A percentile compares a stretch with the other conserved stretches of the same genome.
Conservation (phyloP, 1,284 basidiomycete genomes). For the Cystobasidium slooffiae region DNA sequence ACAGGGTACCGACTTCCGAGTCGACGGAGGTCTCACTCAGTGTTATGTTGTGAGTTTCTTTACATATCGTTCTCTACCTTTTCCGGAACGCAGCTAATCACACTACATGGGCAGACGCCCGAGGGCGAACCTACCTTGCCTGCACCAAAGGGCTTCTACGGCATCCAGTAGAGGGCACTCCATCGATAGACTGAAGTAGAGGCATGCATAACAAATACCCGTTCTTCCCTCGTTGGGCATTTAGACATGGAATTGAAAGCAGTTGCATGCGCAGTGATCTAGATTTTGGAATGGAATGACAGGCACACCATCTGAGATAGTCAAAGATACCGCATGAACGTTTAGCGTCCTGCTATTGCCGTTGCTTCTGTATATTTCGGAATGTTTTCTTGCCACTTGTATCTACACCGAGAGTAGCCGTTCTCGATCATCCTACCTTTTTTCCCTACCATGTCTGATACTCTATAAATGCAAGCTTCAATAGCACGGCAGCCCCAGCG, state of each 20-base stretch:
- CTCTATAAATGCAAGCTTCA: too few species aligned
- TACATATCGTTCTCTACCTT: conserved; percentile 48
- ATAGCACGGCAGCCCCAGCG: too few species aligned
- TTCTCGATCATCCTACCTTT: not conserved
- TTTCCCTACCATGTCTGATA: not conserved
- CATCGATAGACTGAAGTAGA: too few species aligned
- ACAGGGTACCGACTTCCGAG: conserved; percentile 83
- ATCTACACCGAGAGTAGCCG: not conserved
- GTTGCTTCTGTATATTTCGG: too few species aligned
- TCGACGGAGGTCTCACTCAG: conserved; percentile 85
- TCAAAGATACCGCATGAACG: too few species aligned
- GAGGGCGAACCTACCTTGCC: conserved; percentile 51
- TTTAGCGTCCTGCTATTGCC: too few species aligned
- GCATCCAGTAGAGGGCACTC: not conserved
- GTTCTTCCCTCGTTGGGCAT: not conserved
- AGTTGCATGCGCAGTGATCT: not conserved
- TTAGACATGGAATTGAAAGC: not conserved
- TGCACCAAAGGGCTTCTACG: conserved; percentile 45
- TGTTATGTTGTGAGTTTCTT: conserved; percentile 74
- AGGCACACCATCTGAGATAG: too few species aligned
- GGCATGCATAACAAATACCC: not conserved
- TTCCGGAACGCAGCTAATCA: conserved; percentile 59
- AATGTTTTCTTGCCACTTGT: too few species aligned
- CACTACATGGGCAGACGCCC: conserved; percentile 49
- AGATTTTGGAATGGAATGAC: not conserved